Conservation (phyloP, 1,139 yeast species). For the Saccharomyces hybrid region DNA sequence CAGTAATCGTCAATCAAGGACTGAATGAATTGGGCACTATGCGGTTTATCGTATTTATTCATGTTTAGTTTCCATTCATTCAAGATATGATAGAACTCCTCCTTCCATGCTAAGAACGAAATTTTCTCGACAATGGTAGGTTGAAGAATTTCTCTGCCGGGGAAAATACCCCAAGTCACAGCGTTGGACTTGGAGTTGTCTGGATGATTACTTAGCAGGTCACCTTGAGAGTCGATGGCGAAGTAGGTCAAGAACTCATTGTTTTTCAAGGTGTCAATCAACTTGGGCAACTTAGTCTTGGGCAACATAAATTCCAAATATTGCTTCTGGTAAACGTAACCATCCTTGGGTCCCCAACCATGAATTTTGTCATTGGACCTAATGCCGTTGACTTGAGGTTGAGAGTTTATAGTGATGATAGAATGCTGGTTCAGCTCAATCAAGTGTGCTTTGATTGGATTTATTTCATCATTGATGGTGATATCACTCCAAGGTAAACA, state of each 20-base stretch:
- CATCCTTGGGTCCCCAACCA: slow-evolving; percentile 97
- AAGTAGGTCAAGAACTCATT: slow-evolving; percentile 63
- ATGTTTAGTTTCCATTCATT: slow-evolving; percentile 70
- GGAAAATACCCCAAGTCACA: slow-evolving; percentile 98
- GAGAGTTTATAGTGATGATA: slow-evolving; percentile 81
- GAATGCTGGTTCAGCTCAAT: slow-evolving; percentile 58
- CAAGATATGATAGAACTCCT: slow-evolving; percentile 80
- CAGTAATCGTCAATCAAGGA: slow-evolving; percentile 53
- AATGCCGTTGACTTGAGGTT: slow-evolving; percentile 84
- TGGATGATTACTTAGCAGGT: slow-evolving; percentile 56
- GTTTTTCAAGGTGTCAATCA: slow-evolving; percentile 37
- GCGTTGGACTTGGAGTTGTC: slow-evolving; percentile 77
- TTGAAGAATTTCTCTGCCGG: slow-evolving; percentile 83
- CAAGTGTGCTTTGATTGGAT: slow-evolving; percentile 52
- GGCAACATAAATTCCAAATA: slow-evolving; percentile 80
- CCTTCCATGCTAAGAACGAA: slow-evolving; percentile 93
- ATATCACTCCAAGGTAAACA: slow-evolving; percentile 96
- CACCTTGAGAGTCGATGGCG: slow-evolving; percentile 55
- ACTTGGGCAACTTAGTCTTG: slow-evolving; percentile 34
- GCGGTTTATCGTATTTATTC: slow-evolving; percentile 31
- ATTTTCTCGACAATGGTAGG: slow-evolving; percentile 90
- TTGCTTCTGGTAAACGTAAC: slow-evolving; percentile 89
- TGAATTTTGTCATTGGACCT: slow-evolving; percentile 60
- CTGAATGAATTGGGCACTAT: slow-evolving; percentile 41
- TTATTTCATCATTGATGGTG: slow-evolving; percentile 72